Evolutionary conservation across 805 yeast species (phyloP), one percentile per base, ranked within the genome.

Genomic region (Torulaspora indica): DNA sequence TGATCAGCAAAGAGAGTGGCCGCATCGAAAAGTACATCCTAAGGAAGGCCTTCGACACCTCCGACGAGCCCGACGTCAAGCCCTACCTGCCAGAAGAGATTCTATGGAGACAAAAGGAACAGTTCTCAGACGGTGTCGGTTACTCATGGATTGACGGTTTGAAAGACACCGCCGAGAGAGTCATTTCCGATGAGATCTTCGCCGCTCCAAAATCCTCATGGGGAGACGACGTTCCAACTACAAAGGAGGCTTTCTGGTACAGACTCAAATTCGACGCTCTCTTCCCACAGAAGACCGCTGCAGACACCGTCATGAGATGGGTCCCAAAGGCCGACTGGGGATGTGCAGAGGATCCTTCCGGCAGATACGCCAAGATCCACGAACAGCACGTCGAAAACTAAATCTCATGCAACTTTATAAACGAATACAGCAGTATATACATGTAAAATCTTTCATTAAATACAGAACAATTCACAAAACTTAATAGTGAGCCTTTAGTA

Each of bases 261-360:
- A 84, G 99, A 78, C 77, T 84, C 65, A 86, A 89, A 77, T 93
- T 93, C 61, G 98, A 93, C 70, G 95, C 85, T 61, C 71, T 87
- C 59, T 93, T 89, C 85, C 85, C 90, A 49, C 81, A 82, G 59
- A 76, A 81, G 69, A 93, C 96, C 54, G 98, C 95, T 53, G 97
- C 96, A 47, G 73, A 81, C 32, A 93, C 98, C 14, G 99, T 93
- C 48, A 89, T 87, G 97, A 85, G 98, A 78, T 93, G 99, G 99
- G 72, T 93, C 70, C 99, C 99, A 67, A 93, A 93, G 78, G 98
- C 98, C 52, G 98, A 93, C 70, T 93, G 99, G 99, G 99, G 99
- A 56, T 93, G 98, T 73, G 89, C 90, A 63, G 96, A 83, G 60
- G 99, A 93, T 71, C 99, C 99, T 43, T 85, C 96, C 45, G 99